phyloP scores from a whole-genome alignment of 805 yeast genomes.

The Yamadazyma akitaensis region DNA sequence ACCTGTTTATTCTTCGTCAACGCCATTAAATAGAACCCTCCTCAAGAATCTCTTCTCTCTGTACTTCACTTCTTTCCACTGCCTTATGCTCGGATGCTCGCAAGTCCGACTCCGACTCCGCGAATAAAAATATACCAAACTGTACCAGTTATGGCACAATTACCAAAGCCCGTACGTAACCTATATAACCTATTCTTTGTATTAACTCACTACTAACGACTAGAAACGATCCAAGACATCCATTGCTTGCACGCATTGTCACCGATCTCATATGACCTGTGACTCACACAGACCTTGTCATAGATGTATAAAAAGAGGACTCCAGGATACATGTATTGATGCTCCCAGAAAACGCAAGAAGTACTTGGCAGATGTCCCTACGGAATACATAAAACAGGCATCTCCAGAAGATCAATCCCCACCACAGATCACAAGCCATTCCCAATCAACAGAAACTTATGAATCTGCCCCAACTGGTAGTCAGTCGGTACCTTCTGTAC shows the following conservation, averaged over 20 bases:
- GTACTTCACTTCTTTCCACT: background rate
- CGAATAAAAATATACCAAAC: background rate
- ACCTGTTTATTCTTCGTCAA: no score
- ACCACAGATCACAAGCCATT: background rate
- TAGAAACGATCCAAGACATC: slow-evolving; percentile 60
- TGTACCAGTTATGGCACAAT: slow-evolving; percentile 1
- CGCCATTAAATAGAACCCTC: no score
- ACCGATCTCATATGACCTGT: slow-evolving; percentile 88
- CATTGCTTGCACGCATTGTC: slow-evolving; percentile 89
- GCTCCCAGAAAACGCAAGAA: slow-evolving; percentile 87
- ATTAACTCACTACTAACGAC: slow-evolving; percentile 5
- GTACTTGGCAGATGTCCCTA: slow-evolving; percentile 63
- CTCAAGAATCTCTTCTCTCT: no score
- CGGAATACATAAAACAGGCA: background rate
- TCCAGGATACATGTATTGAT: slow-evolving; percentile 72
- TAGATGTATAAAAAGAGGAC: slow-evolving; percentile 69
- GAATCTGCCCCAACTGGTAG: background rate
- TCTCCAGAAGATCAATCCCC: background rate
- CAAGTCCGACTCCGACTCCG: slow-evolving; percentile 7
- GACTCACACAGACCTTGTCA: slow-evolving; percentile 81
- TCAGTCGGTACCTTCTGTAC: background rate
- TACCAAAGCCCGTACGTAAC: slow-evolving; percentile 3
- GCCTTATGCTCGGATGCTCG: background rate
- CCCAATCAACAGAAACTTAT: background rate
- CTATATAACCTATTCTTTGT: background rate